These are phyloP conservation scores for Allium sativum DNA, from an alignment of 106 monocot species.

Conservation along the genomic window DNA sequence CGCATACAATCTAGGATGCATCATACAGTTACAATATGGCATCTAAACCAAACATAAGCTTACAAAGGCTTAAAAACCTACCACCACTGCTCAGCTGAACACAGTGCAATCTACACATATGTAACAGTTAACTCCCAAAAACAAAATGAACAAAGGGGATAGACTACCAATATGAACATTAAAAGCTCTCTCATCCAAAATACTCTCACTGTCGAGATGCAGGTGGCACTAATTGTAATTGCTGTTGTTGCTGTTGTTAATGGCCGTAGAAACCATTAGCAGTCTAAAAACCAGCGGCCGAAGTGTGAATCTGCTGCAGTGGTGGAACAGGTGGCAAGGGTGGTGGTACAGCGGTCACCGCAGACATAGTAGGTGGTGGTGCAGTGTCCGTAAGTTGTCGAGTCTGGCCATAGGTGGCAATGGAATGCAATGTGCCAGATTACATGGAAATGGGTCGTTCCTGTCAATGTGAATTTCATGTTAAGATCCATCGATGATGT, in stretches of 20 bases:
- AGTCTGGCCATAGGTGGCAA: constrained; percentile 46
- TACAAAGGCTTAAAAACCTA: too few species aligned
- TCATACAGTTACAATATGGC: too few species aligned
- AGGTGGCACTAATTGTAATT: constrained; percentile 28
- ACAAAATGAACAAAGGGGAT: neutral
- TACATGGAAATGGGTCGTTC: too few species aligned
- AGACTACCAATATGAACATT: constrained; percentile 17
- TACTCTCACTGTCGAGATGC: constrained; percentile 36
- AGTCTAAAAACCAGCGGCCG: constrained; percentile 41
- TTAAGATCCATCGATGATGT: too few species aligned
- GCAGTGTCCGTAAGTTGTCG: constrained; percentile 18
- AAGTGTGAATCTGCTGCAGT: constrained; percentile 9
- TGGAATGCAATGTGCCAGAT: too few species aligned
- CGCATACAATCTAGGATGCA: too few species aligned
- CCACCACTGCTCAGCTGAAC: too few species aligned
- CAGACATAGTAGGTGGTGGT: constrained; percentile 19
- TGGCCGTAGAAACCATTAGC: constrained; percentile 56
- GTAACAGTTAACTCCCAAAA: neutral
- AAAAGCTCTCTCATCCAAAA: constrained; percentile 6
- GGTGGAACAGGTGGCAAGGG: constrained; percentile 4
- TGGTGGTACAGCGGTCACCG: constrained; percentile 17
- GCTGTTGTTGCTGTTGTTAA: constrained; percentile 4
- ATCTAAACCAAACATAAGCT: too few species aligned
- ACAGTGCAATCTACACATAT: neutral
- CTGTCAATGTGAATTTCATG: too few species aligned